Evolutionary conservation across 805 yeast genomes (phyloP), one percentile per base, ranked within the genome.

Genomic region (Cyberlindnera samutprakarnensis): DNA sequence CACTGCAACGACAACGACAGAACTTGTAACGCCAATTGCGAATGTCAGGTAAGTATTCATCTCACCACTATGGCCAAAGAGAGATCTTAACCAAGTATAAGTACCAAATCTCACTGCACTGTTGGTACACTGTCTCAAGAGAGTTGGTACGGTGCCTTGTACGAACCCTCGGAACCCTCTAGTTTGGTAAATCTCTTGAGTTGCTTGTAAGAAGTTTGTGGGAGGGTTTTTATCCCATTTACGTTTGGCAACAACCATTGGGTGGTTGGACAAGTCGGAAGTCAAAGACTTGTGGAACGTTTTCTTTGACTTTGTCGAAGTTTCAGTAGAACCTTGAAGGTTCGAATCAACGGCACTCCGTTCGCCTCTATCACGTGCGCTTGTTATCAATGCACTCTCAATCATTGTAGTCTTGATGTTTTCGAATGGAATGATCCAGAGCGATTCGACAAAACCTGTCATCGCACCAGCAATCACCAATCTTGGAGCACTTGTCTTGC

Each of bases 391-490:
- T 30, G 77, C 64, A 49, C 80, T 77, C 47, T 85, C 94, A 39
- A 86, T 78, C 83, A 83, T 72, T 7, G 80, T 68, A 2, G 82
- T 78, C 51, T 86, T 86, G 43, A 86, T 66, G 48, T 79, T 83
- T 50, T 90, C 98, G 53, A 90, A 88, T 0, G 97, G 98, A 14
- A 92, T 82, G 15, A 90, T 74, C 68, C 82, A 72, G 21, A 87
- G 41, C 3, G 94, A 77, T 54, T 92, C 97, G 27, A 78, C 60
- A 36, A 81, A 66, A 2, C 95, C 97, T 5, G 95, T 82, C 62
- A 85, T 70, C 2, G 68, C 66, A 8, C 94, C 95, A 4, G 96
- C 95, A 37, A 82, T 75, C 7, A 85, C 82, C 25, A 85, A 69
- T 46, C 86, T 67, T 8, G 94, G 90, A 1, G 94, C 94, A 7